Evolutionary conservation across 495 filamentous ascomycete species (phyloP).

Genomic region (Penicillium cosmopolitanum): DNA sequence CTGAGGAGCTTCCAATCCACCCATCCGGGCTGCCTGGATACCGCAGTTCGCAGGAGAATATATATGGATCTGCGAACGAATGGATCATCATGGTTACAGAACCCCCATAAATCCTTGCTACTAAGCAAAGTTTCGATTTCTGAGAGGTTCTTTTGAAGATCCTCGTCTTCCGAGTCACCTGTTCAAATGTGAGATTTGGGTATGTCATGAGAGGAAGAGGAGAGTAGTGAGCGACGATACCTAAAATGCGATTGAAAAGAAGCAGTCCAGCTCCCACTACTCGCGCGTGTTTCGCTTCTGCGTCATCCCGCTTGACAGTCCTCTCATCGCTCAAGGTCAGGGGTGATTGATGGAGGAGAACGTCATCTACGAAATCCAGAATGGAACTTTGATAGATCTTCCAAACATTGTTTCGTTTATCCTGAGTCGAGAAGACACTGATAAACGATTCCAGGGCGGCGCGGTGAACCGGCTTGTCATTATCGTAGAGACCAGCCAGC

Average conservation of each 20-base stretch:
- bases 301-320: constrained; percentile 80
- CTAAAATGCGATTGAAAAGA: constrained; percentile 51
- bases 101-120: constrained; percentile 74
- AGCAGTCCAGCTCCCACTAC: constrained; percentile 66
- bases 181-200: not conserved
- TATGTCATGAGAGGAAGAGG: not conserved
- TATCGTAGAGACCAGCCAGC: constrained; percentile 87
- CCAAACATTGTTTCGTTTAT: constrained; percentile 77
- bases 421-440: constrained; percentile 72
- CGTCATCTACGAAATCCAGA: constrained; percentile 77
- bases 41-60: constrained; percentile 62
- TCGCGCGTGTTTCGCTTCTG: constrained; percentile 78
- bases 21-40: constrained; percentile 60
- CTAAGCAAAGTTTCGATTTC: constrained; percentile 61
- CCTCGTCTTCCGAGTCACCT: constrained; percentile 51
- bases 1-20: constrained; percentile 68
- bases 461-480: constrained; percentile 70
- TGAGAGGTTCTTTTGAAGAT: constrained; percentile 52
- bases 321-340: constrained; percentile 87
- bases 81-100: constrained; percentile 67
- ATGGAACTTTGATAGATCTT: constrained; percentile 74
- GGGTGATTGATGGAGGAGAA: constrained; percentile 72
- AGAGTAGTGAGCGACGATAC: constrained; percentile 24
- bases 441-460: constrained; percentile 75
- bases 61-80: constrained; percentile 73